These are phyloP conservation scores for Aspergillus homomorphus DNA, from an alignment of 495 filamentous ascomycete species.

Conservation along the genomic window DNA sequence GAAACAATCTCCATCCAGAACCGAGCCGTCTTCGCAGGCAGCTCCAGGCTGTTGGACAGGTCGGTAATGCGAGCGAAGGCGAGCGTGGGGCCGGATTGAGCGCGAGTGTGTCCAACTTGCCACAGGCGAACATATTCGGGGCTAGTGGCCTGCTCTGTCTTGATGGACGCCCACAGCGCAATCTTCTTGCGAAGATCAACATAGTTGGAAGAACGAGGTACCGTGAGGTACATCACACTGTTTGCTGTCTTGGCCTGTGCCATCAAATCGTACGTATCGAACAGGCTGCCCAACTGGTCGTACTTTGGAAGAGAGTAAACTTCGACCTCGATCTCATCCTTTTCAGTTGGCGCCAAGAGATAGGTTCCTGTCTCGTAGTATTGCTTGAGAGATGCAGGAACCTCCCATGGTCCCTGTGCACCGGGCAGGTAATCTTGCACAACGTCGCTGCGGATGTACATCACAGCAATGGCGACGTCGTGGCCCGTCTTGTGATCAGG, in stretches of 20 bases:
- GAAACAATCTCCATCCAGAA: conserved; percentile 48
- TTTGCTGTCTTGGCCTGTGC: conserved; percentile 37
- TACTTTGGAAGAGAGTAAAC: conserved; percentile 39
- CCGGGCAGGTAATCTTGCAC: conserved; percentile 42
- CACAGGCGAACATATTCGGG: conserved; percentile 44
- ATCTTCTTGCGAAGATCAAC: conserved; percentile 46
- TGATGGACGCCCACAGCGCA: conserved; percentile 31
- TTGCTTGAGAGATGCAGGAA: conserved; percentile 30
- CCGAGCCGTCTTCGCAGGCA: conserved; percentile 28
- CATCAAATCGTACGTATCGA: conserved; percentile 48
- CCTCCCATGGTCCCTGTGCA: conserved; percentile 43
- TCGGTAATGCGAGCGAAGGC: conserved; percentile 37
- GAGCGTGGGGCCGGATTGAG: conserved; percentile 35
- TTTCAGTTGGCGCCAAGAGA: conserved; percentile 10
- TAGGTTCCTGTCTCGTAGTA: conserved; percentile 39
- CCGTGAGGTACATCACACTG: conserved; percentile 40
- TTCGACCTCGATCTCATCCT: conserved; percentile 38
- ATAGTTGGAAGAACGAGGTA: conserved; percentile 37
- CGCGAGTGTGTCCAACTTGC: conserved; percentile 41
- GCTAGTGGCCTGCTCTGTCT: conserved; percentile 15
- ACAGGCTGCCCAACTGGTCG: conserved; percentile 36
- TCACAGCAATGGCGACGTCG: conserved; percentile 54
- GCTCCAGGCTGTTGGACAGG: conserved; percentile 32
- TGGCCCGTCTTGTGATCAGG: conserved; percentile 48
- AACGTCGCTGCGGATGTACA: conserved; percentile 58